Conservation (phyloP, 2,329 filamentous ascomycete genomes). For the Penicillium sp. region DNA sequence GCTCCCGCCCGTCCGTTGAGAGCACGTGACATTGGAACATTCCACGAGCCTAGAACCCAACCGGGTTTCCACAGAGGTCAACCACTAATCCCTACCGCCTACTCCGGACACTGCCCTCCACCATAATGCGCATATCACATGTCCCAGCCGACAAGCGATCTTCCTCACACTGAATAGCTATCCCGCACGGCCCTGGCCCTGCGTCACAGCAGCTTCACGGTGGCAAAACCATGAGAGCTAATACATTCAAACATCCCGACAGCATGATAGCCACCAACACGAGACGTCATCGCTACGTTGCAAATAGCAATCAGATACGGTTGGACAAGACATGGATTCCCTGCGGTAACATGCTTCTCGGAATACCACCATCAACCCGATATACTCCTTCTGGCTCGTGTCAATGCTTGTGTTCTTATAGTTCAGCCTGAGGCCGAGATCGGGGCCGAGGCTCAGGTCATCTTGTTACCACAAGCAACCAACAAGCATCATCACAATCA, state of each 20-base stretch:
- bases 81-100: not conserved
- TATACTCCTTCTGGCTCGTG: not conserved
- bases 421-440: not conserved
- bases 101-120: not conserved
- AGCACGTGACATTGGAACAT: not conserved
- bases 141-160: not conserved
- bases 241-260: slow-evolving; percentile 1
- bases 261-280: not conserved
- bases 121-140: not conserved
- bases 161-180: not conserved
- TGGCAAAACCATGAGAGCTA: slow-evolving; percentile 1
- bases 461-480: not conserved
- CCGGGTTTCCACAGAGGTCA: not conserved
- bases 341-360: not conserved
- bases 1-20: not conserved
- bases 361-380: not conserved
- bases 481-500: not conserved
- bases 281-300: not conserved
- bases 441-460: not conserved
- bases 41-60: not conserved
- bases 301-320: not conserved
- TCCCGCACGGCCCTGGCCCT: not conserved
- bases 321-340: not conserved
- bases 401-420: not conserved
- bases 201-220: slow-evolving; percentile 1